These are phyloP conservation scores for Elsinoe arachidis DNA, from an alignment of 2,329 filamentous ascomycete species.

Conservation along the genomic window DNA sequence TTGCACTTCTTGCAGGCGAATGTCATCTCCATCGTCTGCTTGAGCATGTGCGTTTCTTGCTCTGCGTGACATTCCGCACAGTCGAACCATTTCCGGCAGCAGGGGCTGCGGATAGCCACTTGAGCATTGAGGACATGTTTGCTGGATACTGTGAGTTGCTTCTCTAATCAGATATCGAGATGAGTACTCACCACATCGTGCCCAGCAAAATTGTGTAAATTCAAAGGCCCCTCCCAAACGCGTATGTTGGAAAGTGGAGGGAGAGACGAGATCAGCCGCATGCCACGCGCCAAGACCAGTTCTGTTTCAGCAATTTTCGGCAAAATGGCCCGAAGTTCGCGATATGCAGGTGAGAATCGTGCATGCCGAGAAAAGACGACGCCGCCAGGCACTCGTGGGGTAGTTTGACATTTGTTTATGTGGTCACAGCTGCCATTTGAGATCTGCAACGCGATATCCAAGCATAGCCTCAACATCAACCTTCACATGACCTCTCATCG, in stretches of 20 bases:
- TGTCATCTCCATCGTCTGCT: constrained; percentile 73
- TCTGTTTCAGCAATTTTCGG: not conserved
- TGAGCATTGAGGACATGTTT: constrained; percentile 98
- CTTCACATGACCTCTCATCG: not conserved
- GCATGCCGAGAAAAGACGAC: not conserved
- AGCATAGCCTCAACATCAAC: not conserved
- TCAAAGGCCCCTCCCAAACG: not conserved
- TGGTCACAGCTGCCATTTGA: not conserved
- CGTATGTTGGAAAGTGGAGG: not conserved
- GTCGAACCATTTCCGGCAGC: constrained; percentile 98
- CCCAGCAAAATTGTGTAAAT: not conserved
- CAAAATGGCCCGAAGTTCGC: not conserved
- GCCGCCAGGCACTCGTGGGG: constrained; percentile 6
- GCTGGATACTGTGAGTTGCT: constrained; percentile 40
- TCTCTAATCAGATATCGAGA: not conserved
- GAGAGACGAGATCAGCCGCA: not conserved
- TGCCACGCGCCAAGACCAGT: too few species aligned
- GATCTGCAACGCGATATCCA: not conserved
- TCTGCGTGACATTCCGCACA: constrained; percentile 91
- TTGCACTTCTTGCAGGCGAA: constrained; percentile 99
- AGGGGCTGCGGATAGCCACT: constrained; percentile 88
- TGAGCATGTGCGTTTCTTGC: constrained; percentile 62
- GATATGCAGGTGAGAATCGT: not conserved
- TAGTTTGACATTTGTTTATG: not conserved
- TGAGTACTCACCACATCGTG: constrained; percentile 25